Evolutionary conservation across 768 basidiomycete genomes (phyloP).

Genomic region (Xerocomus spinulosus): DNA sequence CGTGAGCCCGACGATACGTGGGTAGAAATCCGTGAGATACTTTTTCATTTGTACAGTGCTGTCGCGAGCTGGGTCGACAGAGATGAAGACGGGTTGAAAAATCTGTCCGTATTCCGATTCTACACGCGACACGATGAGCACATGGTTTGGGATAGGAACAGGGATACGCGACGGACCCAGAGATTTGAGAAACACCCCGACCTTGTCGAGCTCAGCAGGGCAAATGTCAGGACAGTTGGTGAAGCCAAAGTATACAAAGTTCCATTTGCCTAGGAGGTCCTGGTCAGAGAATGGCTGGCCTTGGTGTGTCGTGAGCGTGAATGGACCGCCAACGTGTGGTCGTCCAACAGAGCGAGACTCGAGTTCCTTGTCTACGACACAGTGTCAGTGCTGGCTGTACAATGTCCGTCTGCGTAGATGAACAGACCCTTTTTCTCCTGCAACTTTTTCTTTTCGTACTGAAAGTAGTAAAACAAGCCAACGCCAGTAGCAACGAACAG

Average conservation of each 20-base stretch:
- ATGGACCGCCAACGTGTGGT: constrained; percentile 89
- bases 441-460: constrained; percentile 76
- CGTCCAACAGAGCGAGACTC: constrained; percentile 72
- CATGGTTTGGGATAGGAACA: neutral
- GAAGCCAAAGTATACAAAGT: constrained; percentile 95
- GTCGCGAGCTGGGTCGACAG: constrained; percentile 95
- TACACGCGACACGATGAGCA: constrained; percentile 30
- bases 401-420: neutral
- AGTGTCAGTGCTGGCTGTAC: neutral
- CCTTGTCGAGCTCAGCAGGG: constrained; percentile 96
- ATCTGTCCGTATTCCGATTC: constrained; percentile 65
- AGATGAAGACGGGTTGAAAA: constrained; percentile 90
- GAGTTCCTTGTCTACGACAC: constrained; percentile 61
- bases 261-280: constrained; percentile 86
- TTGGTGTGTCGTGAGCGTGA: constrained; percentile 64
- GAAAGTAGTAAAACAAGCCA: constrained; percentile 85
- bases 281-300: constrained; percentile 74
- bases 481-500: constrained; percentile 80
- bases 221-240: constrained; percentile 99
- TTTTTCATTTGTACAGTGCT: constrained; percentile 51
- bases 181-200: constrained; percentile 67
- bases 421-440: constrained; percentile 69
- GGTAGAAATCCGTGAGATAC: constrained; percentile 85
- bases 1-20: constrained; percentile 80
- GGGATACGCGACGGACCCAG: constrained; percentile 50